Evolutionary conservation across 768 basidiomycete genomes (phyloP).

Genomic region (Suillus tomentosus): DNA sequence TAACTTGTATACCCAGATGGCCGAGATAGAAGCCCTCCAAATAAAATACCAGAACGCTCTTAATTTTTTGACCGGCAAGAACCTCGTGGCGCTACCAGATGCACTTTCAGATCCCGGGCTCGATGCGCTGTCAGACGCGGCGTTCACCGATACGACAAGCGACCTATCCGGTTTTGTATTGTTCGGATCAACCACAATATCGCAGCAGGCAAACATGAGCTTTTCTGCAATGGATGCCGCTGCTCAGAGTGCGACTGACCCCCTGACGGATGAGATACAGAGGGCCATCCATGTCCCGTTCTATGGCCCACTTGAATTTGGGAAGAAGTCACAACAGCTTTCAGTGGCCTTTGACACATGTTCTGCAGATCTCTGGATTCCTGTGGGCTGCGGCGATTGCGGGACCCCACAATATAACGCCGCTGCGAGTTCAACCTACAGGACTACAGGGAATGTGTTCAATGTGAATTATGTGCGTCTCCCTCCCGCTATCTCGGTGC

Average conservation of each 20-base stretch:
- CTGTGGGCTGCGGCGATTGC: slow-evolving; percentile 43
- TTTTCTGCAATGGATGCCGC: neutral
- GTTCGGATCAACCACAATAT: neutral
- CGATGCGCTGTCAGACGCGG: neutral
- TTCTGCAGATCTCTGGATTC: slow-evolving; percentile 66
- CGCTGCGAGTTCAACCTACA: slow-evolving; percentile 44
- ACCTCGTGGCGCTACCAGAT: neutral
- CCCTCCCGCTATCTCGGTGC: neutral
- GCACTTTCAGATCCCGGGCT: slow-evolving; percentile 1
- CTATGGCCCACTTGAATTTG: slow-evolving; percentile 47
- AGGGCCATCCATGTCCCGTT: slow-evolving; percentile 48
- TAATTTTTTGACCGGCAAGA: neutral
- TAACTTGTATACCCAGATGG: neutral
- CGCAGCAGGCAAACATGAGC: neutral
- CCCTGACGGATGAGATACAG: slow-evolving; percentile 42
- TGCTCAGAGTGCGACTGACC: slow-evolving; percentile 10
- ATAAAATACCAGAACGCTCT: neutral
- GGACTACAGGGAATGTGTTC: slow-evolving; percentile 34
- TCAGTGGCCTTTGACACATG: slow-evolving; percentile 70
- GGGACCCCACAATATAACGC: slow-evolving; percentile 40
- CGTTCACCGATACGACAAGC: neutral
- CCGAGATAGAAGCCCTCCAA: neutral
- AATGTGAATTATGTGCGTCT: slow-evolving; percentile 46
- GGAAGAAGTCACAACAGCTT: slow-evolving; percentile 54
- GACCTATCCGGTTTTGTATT: neutral